A percentile compares a stretch with the other conserved stretches of the same genome.
Conservation (phyloP, 371 early-diverging fungal genomes). For the Smittium culicis region DNA sequence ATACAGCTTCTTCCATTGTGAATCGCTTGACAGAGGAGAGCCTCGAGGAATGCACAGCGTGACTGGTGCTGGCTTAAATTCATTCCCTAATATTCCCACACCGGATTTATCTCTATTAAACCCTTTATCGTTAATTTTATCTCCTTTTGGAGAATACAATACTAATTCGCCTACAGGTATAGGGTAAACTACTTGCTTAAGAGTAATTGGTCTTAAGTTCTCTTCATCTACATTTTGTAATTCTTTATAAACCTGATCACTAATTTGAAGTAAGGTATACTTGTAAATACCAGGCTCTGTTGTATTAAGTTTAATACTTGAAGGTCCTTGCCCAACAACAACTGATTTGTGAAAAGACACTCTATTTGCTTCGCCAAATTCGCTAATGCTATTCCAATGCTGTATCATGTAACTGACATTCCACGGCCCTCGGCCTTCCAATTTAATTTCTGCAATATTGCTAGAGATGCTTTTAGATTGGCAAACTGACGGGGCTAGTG, state of each 20-base stretch:
- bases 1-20: slow-evolving; percentile 1
- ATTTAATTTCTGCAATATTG: slow-evolving; percentile 14
- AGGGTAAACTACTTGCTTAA: slow-evolving; percentile 20
- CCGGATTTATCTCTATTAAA: not conserved
- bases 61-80: slow-evolving; percentile 10
- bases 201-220: slow-evolving; percentile 5
- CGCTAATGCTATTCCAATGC: slow-evolving; percentile 18
- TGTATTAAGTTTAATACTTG: slow-evolving; percentile 20
- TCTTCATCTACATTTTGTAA: slow-evolving; percentile 17
- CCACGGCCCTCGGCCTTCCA: slow-evolving; percentile 30
- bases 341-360: slow-evolving; percentile 18
- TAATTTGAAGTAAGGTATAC: slow-evolving; percentile 22
- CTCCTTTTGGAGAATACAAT: slow-evolving; percentile 23
- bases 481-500: slow-evolving; percentile 11
- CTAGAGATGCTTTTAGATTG: slow-evolving; percentile 4
- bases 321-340: slow-evolving; percentile 15
- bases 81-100: not conserved
- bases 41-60: slow-evolving; percentile 27
- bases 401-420: slow-evolving; percentile 24
- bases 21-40: slow-evolving; percentile 5
- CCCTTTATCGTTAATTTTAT: not conserved
- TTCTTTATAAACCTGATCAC: slow-evolving; percentile 25
- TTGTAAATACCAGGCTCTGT: slow-evolving; percentile 25
- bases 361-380: slow-evolving; percentile 17
- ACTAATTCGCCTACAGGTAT: slow-evolving; percentile 23